Base-by-base conservation (phyloP, 805 yeast genomes). In the Lipomyces chichibuensis region DNA sequence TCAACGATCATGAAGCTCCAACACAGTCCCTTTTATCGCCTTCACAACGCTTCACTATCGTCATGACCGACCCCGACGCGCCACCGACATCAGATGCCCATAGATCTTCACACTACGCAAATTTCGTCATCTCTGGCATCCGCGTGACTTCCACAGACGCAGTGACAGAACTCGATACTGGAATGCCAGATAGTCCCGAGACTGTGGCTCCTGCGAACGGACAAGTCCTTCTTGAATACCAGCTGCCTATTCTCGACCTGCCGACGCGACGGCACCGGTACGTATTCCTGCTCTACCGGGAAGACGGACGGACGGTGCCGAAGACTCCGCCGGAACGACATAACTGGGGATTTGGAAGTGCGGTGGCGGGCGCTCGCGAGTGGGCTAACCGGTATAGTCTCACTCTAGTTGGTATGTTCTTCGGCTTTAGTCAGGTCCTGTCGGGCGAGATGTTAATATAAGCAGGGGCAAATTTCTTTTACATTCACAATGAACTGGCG, bases 301-400 rank as follows among this genome's bases (percentile, higher is more conserved):
- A 63, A 49, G 69, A 63, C 29, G 29, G 59, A 6, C 35, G 66
- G 32, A 59, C 33, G 39, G 8, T 59, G 13, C 66, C 64, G 7
- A 49, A 35, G n/a, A 39, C 61, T 37, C 69, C 69, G 7, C 17
- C 17, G 17, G 56, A 32, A n/a, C 39, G 69, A 23, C 23, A 33
- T 17, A 33, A 35, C 25, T 66, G 68, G 68, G 64, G 63, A 13
- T 14, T 54, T n/a, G 55, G 59, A 17, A 20, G 37, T 20, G 37
- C 43, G 43, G 14, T 8, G 46, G n/a, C 20, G n/a, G 67, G 67
- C 6, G 64, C 60, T 5, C 49, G 69, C 7, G 66, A 66, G 57
- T 64, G 69, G 69, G 69, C 69, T 13, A 56, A 39, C 43, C 13
- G 17, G 43, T 25, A 64, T 55, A 65, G 62, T 9, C 49, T 65